phyloP scores from a whole-genome alignment of 306 rosid genomes.

The Inga oerstediana region DNA sequence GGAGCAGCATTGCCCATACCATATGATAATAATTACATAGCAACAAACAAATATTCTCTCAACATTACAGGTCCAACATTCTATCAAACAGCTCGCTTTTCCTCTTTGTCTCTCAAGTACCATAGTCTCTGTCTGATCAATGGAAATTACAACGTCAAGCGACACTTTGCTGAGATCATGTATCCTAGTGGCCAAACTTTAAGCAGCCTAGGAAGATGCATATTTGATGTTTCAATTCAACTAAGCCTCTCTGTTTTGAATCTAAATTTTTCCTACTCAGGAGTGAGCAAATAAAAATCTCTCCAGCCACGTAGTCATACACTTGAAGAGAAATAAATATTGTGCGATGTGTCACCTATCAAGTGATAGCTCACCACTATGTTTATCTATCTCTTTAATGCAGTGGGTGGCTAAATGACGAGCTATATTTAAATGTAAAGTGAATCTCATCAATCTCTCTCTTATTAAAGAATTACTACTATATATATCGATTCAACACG shows the following conservation, averaged over 20 bases:
- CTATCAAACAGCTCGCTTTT: background rate
- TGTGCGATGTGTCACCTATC: background rate
- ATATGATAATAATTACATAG: background rate
- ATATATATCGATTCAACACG: too few relatives aligned
- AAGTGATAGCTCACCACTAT: background rate
- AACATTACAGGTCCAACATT: background rate
- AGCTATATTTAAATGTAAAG: too few relatives aligned
- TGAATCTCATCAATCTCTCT: too few relatives aligned
- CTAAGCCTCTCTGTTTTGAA: constrained; percentile 35
- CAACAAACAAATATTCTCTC: background rate
- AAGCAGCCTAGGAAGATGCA: constrained; percentile 54
- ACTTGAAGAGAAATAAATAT: background rate
- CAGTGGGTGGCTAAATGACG: background rate
- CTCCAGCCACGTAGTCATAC: background rate
- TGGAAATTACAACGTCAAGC: constrained; percentile 71
- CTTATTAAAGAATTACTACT: too few relatives aligned
- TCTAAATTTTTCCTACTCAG: background rate
- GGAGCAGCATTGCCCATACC: constrained; percentile 38
- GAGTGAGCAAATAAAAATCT: background rate
- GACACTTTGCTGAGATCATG: constrained; percentile 77
- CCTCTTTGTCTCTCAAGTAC: constrained; percentile 41
- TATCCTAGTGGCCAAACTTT: constrained; percentile 42
- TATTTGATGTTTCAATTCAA: constrained; percentile 77
- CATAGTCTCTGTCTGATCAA: constrained; percentile 64
- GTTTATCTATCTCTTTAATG: background rate